Evolutionary conservation across 2,329 filamentous ascomycete genomes (phyloP), one percentile per base, ranked within the genome.

Genomic region (Fusarium sp.): DNA sequence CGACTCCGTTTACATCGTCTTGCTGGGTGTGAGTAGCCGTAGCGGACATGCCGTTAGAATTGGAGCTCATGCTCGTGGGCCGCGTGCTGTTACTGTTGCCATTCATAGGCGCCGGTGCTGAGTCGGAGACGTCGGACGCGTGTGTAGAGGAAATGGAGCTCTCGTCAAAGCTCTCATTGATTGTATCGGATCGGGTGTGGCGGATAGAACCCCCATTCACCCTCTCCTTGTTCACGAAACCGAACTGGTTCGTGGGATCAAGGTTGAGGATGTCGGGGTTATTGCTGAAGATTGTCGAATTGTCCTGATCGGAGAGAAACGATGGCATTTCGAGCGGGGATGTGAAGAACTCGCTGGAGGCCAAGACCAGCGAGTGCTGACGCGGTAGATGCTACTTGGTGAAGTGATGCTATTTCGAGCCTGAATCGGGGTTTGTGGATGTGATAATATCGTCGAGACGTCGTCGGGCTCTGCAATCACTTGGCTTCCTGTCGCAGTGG

Each of bases 41-140:
- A 68, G 78, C 77, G 63, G 85, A 83, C 74, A 84, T 85, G 72
- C 86, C 88, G 78, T 91, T 90, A 74, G 87, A 86, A 77, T 89
- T 77, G 41, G 88, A 86, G 80, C 85, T 88, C 82, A 91, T 88
- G 81, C 86, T 91, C 77, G 88, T 86, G 10, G 82, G 81, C 50
- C 79, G 79, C 66, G 82, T 83, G 54, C 73, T 75, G 77, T 79
- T 83, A 50, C 75, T 76, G 77, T 80, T 81, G 73, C 83, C 85
- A 82, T 85, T 83, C 80, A 83, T 79, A 74, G 81, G 83, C 72
- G 80, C 79, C 47, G 80, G 81, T 68, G 79, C 80, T 49, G 80
- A 78, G 75, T 85, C 86, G 73, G 86, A 89, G 66, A 81, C 81
- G 77, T 86, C 84, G 66, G 87, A 88, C 69, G 84, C 85, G 79